Conservation (phyloP, 495 filamentous ascomycete genomes). For the Recurvomyces mirabilis region DNA sequence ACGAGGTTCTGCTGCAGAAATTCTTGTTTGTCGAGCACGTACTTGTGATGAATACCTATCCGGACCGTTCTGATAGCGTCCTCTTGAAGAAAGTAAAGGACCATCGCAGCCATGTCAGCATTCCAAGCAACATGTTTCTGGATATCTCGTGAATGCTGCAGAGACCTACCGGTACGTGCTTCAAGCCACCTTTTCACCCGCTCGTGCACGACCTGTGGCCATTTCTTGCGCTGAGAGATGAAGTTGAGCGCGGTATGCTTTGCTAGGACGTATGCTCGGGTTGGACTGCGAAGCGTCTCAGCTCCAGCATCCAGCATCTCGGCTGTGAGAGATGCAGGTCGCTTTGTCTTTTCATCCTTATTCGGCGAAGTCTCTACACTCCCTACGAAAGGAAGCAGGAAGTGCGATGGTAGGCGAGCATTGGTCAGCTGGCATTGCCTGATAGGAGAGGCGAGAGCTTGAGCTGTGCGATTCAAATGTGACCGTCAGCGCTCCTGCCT, state of each 20-base stretch:
- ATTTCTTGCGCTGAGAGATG: conserved; percentile 5
- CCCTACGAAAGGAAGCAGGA: conserved; percentile 53
- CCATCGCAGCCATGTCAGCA: conserved; percentile 1
- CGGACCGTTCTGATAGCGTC: not conserved
- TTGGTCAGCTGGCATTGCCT: conserved; percentile 51
- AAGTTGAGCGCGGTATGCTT: conserved; percentile 3
- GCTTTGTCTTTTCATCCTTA: not conserved
- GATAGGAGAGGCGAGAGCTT: conserved; percentile 53
- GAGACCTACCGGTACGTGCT: no score
- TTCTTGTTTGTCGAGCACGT: no score
- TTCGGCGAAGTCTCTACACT: conserved; percentile 31
- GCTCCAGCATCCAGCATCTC: not conserved
- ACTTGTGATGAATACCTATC: not conserved
- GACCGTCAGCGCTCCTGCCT: conserved; percentile 17
- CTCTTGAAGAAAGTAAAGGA: conserved; percentile 1
- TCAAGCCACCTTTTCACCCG: conserved; percentile 32
- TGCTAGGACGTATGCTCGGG: conserved; percentile 5
- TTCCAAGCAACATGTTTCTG: conserved; percentile 6
- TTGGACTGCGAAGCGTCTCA: not conserved
- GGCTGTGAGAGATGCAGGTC: not conserved
- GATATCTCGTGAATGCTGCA: no score
- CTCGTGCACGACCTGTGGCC: conserved; percentile 25
- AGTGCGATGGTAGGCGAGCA: conserved; percentile 45
- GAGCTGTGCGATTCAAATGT: conserved; percentile 32
- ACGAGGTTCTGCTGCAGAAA: no score